phyloP scores from a whole-genome alignment of 2,329 filamentous ascomycete genomes.

The Aspergillus fumigatus region DNA sequence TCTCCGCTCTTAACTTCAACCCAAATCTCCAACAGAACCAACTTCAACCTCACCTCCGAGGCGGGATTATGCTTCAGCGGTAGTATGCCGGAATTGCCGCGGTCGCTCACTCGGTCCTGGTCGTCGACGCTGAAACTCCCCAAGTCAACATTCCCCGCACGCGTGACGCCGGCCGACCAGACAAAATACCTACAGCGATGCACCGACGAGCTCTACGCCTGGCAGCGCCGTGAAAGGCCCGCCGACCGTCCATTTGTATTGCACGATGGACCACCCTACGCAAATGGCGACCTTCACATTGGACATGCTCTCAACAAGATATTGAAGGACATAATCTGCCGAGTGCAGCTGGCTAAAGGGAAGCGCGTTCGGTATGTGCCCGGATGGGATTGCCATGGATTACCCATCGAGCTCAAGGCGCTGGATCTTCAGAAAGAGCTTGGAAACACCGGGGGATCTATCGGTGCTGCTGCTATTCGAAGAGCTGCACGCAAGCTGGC shows the following conservation, averaged over 20 bases:
- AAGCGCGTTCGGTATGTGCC: conserved; percentile 76
- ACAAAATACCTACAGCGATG: conserved; percentile 65
- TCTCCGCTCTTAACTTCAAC: neutral
- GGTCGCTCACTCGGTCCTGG: conserved; percentile 52
- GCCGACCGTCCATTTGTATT: conserved; percentile 65
- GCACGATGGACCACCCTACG: conserved; percentile 95
- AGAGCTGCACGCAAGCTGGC: conserved; percentile 53
- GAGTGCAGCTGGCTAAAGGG: conserved; percentile 74
- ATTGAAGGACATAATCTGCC: conserved; percentile 86
- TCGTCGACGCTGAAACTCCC: conserved; percentile 71
- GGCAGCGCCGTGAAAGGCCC: conserved; percentile 63
- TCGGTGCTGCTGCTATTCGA: conserved; percentile 47
- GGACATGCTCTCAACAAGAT: conserved; percentile 97
- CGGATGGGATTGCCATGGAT: conserved; percentile 96
- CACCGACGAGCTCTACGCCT: conserved; percentile 82
- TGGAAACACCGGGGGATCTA: conserved; percentile 20
- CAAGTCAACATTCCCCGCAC: conserved; percentile 63
- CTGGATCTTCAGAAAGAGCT: conserved; percentile 55
- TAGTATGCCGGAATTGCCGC: conserved; percentile 37
- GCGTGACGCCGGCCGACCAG: conserved; percentile 43
- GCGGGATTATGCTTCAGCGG: conserved; percentile 24
- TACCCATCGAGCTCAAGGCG: conserved; percentile 96
- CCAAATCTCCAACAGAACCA: neutral
- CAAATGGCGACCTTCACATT: conserved; percentile 85
- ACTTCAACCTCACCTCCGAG: neutral